These are phyloP conservation scores for Mycosphaerella arachidis DNA, from an alignment of 2,329 filamentous ascomycete genomes.

Conservation along the genomic window DNA sequence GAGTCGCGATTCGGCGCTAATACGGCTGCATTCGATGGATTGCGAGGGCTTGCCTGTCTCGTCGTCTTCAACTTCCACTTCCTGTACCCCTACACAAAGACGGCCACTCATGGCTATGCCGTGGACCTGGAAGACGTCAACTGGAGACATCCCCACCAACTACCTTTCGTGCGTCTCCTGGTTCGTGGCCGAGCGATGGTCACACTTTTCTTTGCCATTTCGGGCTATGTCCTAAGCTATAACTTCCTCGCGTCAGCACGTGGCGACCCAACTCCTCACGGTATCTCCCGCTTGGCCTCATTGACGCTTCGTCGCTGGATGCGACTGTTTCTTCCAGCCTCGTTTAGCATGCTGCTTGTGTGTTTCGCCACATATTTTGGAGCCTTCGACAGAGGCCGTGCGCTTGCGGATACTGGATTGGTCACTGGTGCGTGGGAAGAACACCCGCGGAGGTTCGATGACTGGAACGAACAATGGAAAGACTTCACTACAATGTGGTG, in stretches of 20 bases:
- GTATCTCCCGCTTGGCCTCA: conserved; percentile 3
- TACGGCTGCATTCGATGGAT: neutral
- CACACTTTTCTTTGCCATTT: conserved; percentile 17
- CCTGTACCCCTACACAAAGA: conserved; percentile 10
- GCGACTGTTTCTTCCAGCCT: conserved; percentile 11
- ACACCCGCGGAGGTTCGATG: conserved; percentile 9
- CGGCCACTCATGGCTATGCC: conserved; percentile 7
- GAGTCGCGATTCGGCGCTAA: neutral
- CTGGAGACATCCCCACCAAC: conserved; percentile 7
- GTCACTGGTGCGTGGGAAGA: conserved; percentile 13
- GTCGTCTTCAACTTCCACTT: conserved; percentile 20
- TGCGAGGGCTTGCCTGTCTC: conserved; percentile 10
- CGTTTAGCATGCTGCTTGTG: conserved; percentile 14
- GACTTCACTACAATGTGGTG: conserved; percentile 9
- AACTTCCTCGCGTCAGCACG: conserved; percentile 9
- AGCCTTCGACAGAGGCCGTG: conserved; percentile 8
- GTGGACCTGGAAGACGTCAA: conserved; percentile 1
- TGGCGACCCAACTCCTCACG: neutral
- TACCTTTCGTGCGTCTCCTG: conserved; percentile 13
- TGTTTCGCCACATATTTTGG: conserved; percentile 7
- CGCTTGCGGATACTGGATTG: conserved; percentile 1
- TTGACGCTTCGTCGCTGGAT: conserved; percentile 11
- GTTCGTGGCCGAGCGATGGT: conserved; percentile 18
- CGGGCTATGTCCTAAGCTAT: conserved; percentile 15
- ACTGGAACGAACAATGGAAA: neutral